Conservation (phyloP, 768 basidiomycete species). For the Tylopilus sp. region DNA sequence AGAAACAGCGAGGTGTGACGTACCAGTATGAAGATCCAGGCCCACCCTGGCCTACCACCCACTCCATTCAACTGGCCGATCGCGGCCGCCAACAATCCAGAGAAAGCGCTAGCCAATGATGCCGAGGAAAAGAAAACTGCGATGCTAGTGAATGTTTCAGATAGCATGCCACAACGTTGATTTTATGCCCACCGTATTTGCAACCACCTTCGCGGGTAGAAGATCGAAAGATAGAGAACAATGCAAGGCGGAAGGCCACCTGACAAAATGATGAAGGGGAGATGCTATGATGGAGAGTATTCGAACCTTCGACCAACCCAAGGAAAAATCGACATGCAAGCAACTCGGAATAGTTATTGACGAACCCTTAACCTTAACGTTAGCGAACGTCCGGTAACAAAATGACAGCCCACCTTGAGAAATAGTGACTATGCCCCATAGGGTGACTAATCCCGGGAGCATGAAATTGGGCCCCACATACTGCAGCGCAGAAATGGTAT, state of each 20-base stretch:
- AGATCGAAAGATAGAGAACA: constrained; percentile 54
- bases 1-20: too few relatives aligned
- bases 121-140: constrained; percentile 39
- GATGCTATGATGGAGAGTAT: neutral
- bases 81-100: constrained; percentile 48
- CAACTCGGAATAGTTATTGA: constrained; percentile 49
- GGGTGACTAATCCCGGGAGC: neutral
- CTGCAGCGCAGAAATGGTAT: neutral
- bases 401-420: neutral
- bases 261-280: constrained; percentile 18
- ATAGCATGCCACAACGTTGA: neutral
- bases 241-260: constrained; percentile 57
- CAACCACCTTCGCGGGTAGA: constrained; percentile 32
- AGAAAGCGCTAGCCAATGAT: constrained; percentile 57
- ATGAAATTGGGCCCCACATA: neutral
- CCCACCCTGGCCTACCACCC: constrained; percentile 53
- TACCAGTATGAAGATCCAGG: too few relatives aligned
- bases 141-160: constrained; percentile 26
- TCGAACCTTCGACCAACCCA: constrained; percentile 56
- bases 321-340: too few relatives aligned
- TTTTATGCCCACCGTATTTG: constrained; percentile 17
- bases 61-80: constrained; percentile 56
- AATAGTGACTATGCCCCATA: neutral
- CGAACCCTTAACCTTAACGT: constrained; percentile 38
- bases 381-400: neutral